phyloP scores from a whole-genome alignment of 257 asterid genomes.

The Plantago elongata region DNA sequence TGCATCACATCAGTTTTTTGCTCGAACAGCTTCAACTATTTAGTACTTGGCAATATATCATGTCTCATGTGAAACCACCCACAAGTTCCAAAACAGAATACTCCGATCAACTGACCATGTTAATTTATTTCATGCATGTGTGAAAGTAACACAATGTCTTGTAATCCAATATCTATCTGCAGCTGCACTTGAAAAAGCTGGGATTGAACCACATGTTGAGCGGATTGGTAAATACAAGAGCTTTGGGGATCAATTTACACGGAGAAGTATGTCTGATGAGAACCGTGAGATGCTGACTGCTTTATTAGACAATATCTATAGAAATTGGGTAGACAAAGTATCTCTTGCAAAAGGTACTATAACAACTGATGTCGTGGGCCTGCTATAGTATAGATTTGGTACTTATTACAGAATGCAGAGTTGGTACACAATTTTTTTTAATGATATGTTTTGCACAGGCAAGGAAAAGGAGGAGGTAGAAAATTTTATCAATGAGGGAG shows the following conservation, averaged over 20 bases:
- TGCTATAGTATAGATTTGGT: background rate
- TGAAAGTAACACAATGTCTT: background rate
- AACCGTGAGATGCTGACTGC: constrained; percentile 65
- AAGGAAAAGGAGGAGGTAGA: constrained; percentile 60
- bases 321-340: constrained; percentile 53
- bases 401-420: background rate
- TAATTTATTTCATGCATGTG: background rate
- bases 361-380: background rate
- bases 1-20: no score
- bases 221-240: constrained; percentile 69
- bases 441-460: constrained; percentile 36
- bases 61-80: constrained; percentile 4
- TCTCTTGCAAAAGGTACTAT: constrained; percentile 50
- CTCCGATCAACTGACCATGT: background rate
- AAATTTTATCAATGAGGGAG: constrained; percentile 58
- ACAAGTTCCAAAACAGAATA: background rate
- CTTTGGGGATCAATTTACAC: constrained; percentile 52
- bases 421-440: constrained; percentile 8
- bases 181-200: constrained; percentile 59
- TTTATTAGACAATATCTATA: constrained; percentile 53
- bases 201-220: constrained; percentile 62
- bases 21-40: background rate
- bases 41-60: constrained; percentile 3
- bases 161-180: constrained; percentile 13
- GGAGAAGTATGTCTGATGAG: constrained; percentile 58